A percentile compares a stretch with the other conserved stretches of the same genome.
Evolutionary conservation across 345 rosid genomes (phyloP).

Genomic region (Eutrema heterophyllum): DNA sequence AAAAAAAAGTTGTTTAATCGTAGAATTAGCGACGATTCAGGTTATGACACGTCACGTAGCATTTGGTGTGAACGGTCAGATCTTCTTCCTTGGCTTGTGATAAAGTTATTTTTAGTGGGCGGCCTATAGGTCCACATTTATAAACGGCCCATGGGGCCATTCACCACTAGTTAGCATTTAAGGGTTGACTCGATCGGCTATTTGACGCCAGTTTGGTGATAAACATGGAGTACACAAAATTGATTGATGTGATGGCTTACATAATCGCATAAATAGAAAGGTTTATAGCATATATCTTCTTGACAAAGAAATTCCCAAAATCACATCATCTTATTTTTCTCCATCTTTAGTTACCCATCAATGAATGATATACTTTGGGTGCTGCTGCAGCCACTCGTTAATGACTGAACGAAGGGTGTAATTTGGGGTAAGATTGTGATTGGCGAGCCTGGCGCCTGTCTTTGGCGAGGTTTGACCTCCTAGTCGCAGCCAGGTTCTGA

Average conservation of each 20-base stretch:
- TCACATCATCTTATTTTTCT: neutral
- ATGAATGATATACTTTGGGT: neutral
- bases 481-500: conserved; percentile 46
- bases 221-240: neutral
- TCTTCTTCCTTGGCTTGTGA: neutral
- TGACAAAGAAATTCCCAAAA: neutral
- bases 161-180: neutral
- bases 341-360: neutral
- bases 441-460: conserved; percentile 38
- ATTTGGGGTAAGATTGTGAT: conserved; percentile 49
- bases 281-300: neutral
- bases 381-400: conserved; percentile 46
- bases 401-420: conserved; percentile 53
- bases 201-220: neutral
- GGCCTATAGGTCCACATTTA: neutral
- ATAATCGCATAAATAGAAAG: neutral
- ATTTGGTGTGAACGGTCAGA: conserved; percentile 5
- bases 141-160: neutral
- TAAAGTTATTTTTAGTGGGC: neutral
- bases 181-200: neutral
- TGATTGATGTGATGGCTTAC: neutral
- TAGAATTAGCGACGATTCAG: neutral
- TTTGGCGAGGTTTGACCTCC: conserved; percentile 52
- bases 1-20: neutral
- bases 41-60: neutral